These are phyloP conservation scores for Diaporthe australafricana DNA, from an alignment of 2,329 filamentous ascomycete genomes.

Conservation along the genomic window DNA sequence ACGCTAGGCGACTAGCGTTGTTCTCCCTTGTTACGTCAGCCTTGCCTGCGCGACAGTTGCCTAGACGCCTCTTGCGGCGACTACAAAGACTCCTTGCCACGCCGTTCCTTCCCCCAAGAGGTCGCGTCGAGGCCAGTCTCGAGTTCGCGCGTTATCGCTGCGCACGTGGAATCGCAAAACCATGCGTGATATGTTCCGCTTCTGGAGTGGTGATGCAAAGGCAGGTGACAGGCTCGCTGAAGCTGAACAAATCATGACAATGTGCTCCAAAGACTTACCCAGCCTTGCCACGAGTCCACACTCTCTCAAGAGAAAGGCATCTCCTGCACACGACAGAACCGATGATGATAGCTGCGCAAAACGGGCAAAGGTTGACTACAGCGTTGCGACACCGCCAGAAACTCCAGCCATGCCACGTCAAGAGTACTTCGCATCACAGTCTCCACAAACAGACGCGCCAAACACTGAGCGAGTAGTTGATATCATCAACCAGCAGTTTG, in stretches of 20 bases:
- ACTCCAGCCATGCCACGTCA: conserved; percentile 39
- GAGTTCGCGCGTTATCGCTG: conserved; percentile 31
- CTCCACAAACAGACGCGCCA: conserved; percentile 49
- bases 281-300: conserved; percentile 38
- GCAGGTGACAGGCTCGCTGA: conserved; percentile 64
- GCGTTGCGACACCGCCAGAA: conserved; percentile 43
- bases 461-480: conserved; percentile 35
- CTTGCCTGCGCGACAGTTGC: conserved; percentile 36
- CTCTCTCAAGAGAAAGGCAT: conserved; percentile 55
- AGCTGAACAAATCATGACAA: conserved; percentile 54
- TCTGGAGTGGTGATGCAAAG: conserved; percentile 69
- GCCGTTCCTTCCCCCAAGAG: background rate
- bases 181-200: conserved; percentile 65
- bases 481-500: conserved; percentile 84
- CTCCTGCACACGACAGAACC: conserved; percentile 46
- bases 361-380: conserved; percentile 54
- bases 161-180: conserved; percentile 53
- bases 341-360: conserved; percentile 51
- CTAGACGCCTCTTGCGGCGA: conserved; percentile 40
- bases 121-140: conserved; percentile 11
- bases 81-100: conserved; percentile 9
- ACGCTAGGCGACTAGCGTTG: conserved; percentile 35
- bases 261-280: conserved; percentile 21
- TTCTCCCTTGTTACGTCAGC: conserved; percentile 47
- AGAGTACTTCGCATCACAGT: conserved; percentile 39